These are phyloP conservation scores for Cotoneaster glaucophyllus DNA, from an alignment of 306 rosid genomes.

Conservation along the genomic window DNA sequence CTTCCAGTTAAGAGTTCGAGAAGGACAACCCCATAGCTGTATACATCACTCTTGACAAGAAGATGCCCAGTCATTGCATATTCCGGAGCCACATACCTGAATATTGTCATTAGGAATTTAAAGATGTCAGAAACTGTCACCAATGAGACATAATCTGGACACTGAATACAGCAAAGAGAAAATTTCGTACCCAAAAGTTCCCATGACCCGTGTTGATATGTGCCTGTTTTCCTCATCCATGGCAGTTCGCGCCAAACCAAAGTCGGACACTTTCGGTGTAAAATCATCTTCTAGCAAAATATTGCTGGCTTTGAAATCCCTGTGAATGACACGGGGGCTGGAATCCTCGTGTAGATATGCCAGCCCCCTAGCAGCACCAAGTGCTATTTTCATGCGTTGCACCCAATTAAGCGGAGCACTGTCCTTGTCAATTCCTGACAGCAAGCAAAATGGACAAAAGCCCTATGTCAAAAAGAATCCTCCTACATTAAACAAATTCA, in stretches of 20 bases:
- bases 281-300: constrained; percentile 88
- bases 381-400: constrained; percentile 83
- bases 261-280: constrained; percentile 93
- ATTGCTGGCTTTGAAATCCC: constrained; percentile 95
- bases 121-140: not conserved
- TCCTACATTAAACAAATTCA: not conserved
- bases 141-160: not conserved
- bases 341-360: constrained; percentile 97
- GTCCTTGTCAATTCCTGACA: constrained; percentile 70
- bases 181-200: constrained; percentile 82
- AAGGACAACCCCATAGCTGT: constrained; percentile 90
- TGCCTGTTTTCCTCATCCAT: constrained; percentile 74
- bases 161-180: not conserved
- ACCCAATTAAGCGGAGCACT: constrained; percentile 68
- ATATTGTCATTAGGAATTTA: constrained; percentile 16
- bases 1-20: constrained; percentile 80
- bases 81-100: constrained; percentile 87
- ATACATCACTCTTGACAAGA: constrained; percentile 89
- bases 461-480: constrained; percentile 9
- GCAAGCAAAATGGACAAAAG: constrained; percentile 9
- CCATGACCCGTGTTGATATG: constrained; percentile 96
- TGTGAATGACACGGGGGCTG: constrained; percentile 90
- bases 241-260: constrained; percentile 93
- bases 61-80: constrained; percentile 96
- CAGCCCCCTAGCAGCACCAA: constrained; percentile 92